phyloP scores from a whole-genome alignment of 1,284 basidiomycete species.

The Athelia psychrophila region DNA sequence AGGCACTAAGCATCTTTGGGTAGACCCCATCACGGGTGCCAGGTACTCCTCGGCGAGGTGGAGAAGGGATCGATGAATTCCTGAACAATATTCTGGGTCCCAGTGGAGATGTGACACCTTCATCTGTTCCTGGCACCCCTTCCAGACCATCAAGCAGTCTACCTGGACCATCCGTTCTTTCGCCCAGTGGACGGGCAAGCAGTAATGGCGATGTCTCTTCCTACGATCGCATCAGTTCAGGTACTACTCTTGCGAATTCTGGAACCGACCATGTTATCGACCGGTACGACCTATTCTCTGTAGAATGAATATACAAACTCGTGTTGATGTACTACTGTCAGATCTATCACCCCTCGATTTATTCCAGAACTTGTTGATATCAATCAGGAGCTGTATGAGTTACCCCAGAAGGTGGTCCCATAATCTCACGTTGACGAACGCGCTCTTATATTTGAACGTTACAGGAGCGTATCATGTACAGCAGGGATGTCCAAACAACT shows the following conservation, averaged over 20 bases:
- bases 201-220: slow-evolving; percentile 63
- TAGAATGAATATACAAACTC: background rate
- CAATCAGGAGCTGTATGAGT: slow-evolving; percentile 84
- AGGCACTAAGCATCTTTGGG: background rate
- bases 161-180: slow-evolving; percentile 39
- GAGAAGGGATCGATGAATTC: slow-evolving; percentile 63
- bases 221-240: slow-evolving; percentile 40
- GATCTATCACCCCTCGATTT: slow-evolving; percentile 60
- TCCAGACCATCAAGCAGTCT: slow-evolving; percentile 46
- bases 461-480: slow-evolving; percentile 88
- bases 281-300: slow-evolving; percentile 38
- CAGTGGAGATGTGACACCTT: slow-evolving; percentile 58
- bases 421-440: too few relatives aligned
- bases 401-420: slow-evolving; percentile 74
- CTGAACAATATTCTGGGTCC: slow-evolving; percentile 53
- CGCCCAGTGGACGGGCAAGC: slow-evolving; percentile 58
- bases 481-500: slow-evolving; percentile 90
- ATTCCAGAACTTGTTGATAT: slow-evolving; percentile 81
- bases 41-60: background rate
- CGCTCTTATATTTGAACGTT: background rate
- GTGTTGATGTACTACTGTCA: slow-evolving; percentile 19
- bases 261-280: slow-evolving; percentile 67
- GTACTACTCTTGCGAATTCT: slow-evolving; percentile 48
- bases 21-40: background rate
- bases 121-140: slow-evolving; percentile 72